Conservation (phyloP, 768 basidiomycete species). For the Sarcomyxa edulis region DNA sequence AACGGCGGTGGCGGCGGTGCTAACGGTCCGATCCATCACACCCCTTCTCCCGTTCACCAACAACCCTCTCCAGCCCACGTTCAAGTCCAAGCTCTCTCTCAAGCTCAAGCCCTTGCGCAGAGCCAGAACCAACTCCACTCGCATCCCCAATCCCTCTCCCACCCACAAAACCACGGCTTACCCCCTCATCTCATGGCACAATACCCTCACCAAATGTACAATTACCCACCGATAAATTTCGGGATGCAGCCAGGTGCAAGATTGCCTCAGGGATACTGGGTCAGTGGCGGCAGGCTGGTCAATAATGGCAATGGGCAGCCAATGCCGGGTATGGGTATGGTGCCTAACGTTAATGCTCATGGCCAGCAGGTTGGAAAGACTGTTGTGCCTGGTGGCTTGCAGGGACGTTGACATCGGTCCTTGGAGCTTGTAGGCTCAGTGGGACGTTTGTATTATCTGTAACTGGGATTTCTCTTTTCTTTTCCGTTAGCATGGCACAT, state of each 20-base stretch:
- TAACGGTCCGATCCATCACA: conserved; percentile 8
- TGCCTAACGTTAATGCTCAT: no score
- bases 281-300: conserved; percentile 1
- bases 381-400: no score
- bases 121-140: conserved; percentile 10
- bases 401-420: no score
- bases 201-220: conserved; percentile 6
- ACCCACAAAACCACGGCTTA: neutral
- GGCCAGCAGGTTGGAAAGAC: no score
- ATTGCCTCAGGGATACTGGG: conserved; percentile 3
- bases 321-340: conserved; percentile 5
- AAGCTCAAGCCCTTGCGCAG: conserved; percentile 11
- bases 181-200: conserved; percentile 1
- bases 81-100: conserved; percentile 13
- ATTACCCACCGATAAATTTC: conserved; percentile 5
- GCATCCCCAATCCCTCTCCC: conserved; percentile 8
- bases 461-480: no score
- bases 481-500: no score
- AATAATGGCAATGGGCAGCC: conserved; percentile 5
- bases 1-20: conserved; percentile 18
- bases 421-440: no score
- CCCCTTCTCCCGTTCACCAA: conserved; percentile 11
- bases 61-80: conserved; percentile 12
- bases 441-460: no score
- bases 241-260: conserved; percentile 2